Conservation (phyloP, 2,329 filamentous ascomycete species). For the Verticillium zaregamsianum region DNA sequence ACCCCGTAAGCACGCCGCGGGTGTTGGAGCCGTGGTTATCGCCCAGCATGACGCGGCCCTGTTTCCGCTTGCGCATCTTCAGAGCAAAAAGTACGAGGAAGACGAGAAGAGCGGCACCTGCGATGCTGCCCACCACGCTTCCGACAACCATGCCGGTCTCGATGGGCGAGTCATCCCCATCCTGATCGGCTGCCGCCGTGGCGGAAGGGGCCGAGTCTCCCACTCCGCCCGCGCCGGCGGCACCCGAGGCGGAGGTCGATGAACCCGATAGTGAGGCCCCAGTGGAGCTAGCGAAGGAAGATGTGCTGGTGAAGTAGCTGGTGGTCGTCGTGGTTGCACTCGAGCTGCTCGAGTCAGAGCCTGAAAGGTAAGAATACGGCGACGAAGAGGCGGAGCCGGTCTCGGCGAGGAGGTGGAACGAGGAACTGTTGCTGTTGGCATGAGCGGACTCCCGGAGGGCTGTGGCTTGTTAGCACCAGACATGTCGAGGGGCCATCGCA, state of each 20-base stretch:
- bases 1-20: slow-evolving; percentile 23
- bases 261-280: background rate
- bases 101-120: slow-evolving; percentile 53
- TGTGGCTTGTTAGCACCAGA: background rate
- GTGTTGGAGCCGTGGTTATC: slow-evolving; percentile 29
- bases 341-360: background rate
- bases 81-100: slow-evolving; percentile 50
- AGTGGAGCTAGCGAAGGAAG: background rate
- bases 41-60: slow-evolving; percentile 37
- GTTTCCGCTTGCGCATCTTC: slow-evolving; percentile 50
- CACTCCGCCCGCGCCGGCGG: slow-evolving; percentile 2
- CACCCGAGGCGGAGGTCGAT: background rate
- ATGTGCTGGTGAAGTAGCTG: background rate
- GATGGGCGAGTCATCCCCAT: slow-evolving; percentile 2
- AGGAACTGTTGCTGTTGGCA: background rate
- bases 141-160: slow-evolving; percentile 38
- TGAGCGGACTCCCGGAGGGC: background rate
- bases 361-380: background rate
- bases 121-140: slow-evolving; percentile 53
- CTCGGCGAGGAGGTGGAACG: background rate
- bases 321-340: background rate
- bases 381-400: background rate
- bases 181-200: slow-evolving; percentile 13
- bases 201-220: slow-evolving; percentile 12
- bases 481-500: background rate